Conservation (phyloP, 2,329 filamentous ascomycete genomes). For the Fusarium concolor region DNA sequence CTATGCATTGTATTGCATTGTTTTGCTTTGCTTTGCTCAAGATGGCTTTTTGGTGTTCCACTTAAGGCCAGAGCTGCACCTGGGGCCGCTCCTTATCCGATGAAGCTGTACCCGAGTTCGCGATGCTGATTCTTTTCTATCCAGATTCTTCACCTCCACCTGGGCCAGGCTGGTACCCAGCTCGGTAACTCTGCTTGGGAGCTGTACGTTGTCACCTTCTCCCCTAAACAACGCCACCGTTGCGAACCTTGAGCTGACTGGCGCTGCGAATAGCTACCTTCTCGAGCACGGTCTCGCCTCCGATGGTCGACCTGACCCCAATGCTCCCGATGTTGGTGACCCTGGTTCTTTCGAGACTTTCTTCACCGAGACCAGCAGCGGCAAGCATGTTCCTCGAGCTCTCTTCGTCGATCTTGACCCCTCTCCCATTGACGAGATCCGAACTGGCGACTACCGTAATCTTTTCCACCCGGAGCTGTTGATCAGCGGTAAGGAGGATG, state of each 20-base stretch:
- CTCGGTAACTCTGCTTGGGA: constrained; percentile 82
- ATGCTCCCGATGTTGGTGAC: constrained; percentile 68
- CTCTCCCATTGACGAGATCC: constrained; percentile 79
- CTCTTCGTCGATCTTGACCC: constrained; percentile 80
- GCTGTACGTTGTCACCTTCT: constrained; percentile 67
- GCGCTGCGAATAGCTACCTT: constrained; percentile 66
- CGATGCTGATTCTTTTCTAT: constrained; percentile 34
- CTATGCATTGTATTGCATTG: constrained; percentile 7
- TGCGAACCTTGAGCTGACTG: constrained; percentile 39
- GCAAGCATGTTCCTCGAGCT: constrained; percentile 78
- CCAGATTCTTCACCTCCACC: constrained; percentile 72
- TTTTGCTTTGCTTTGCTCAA: constrained; percentile 3
- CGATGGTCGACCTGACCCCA: constrained; percentile 73
- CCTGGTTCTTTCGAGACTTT: constrained; percentile 77
- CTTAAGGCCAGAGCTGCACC: constrained; percentile 33
- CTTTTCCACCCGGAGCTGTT: constrained; percentile 79
- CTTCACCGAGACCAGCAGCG: constrained; percentile 77
- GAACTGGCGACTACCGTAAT: constrained; percentile 73
- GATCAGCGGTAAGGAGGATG: constrained; percentile 81
- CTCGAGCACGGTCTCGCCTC: constrained; percentile 76
- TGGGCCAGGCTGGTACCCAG: constrained; percentile 78
- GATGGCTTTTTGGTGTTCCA: constrained; percentile 34
- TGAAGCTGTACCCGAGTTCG: constrained; percentile 22
- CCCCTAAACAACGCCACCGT: constrained; percentile 11
- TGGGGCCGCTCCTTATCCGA: constrained; percentile 14